These are phyloP conservation scores for Lentinus brumalis DNA, from an alignment of 768 basidiomycete species.

Conservation along the genomic window DNA sequence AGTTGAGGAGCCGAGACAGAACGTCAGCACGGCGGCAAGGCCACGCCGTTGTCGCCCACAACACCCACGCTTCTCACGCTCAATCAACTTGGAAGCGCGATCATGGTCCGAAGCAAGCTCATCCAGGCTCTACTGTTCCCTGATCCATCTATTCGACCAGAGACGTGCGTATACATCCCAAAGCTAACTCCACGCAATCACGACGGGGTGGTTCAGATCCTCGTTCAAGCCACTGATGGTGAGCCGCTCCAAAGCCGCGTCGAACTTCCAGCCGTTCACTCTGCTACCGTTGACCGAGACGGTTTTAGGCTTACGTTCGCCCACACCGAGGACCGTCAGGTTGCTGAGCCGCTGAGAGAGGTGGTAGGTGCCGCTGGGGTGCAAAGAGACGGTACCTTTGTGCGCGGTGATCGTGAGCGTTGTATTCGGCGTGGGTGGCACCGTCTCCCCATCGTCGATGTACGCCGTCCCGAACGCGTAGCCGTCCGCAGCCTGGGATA, in stretches of 20 bases:
- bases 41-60: too few species aligned
- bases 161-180: too few species aligned
- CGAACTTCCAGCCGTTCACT: slow-evolving; percentile 43
- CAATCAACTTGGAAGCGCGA: too few species aligned
- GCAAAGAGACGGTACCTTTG: slow-evolving; percentile 39
- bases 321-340: slow-evolving; percentile 59
- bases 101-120: too few species aligned
- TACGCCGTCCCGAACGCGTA: slow-evolving; percentile 61
- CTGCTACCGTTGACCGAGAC: slow-evolving; percentile 28
- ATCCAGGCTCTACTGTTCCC: too few species aligned
- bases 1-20: too few species aligned
- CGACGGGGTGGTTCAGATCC: too few species aligned
- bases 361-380: slow-evolving; percentile 41
- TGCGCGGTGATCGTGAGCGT: slow-evolving; percentile 47
- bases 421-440: slow-evolving; percentile 56
- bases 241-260: background rate
- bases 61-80: too few species aligned
- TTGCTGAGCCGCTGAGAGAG: slow-evolving; percentile 50
- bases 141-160: too few species aligned
- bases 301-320: slow-evolving; percentile 32
- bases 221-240: too few species aligned
- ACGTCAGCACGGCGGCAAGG: too few species aligned
- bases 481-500: slow-evolving; percentile 52
- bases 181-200: too few species aligned
- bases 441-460: slow-evolving; percentile 69